Base-by-base conservation (phyloP, 2,329 filamentous ascomycete species). In the Chlorencoelia australis region DNA sequence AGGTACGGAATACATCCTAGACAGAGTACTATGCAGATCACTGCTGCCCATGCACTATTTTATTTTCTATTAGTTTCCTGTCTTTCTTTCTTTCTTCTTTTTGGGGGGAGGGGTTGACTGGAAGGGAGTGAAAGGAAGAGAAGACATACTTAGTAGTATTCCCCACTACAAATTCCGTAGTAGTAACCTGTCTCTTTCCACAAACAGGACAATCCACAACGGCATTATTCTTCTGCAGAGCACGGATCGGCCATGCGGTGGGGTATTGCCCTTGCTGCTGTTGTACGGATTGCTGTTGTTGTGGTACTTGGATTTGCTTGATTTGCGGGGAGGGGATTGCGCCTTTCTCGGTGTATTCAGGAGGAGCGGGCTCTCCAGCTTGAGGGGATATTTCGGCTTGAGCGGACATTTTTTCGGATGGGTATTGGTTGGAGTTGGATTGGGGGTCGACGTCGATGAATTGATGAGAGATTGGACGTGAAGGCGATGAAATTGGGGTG, bases 1-100 rank as follows among this genome's bases (percentile, higher is more conserved):
- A 62, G 16, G 37, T 65, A 65, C 1, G 62, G 62, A 21, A 65
- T 58, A 41, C 61, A 65, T 15, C 62, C 59, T 18, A 64, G 39
- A 40, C 56, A 59, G 41, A 42, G 27, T 26, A 41, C 40, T 24
- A 34, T 33, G 24, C 50, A 50, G 35, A n/a, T n/a, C n/a, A n/a
- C n/a, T n/a, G n/a, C n/a, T n/a, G n/a, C n/a, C n/a, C n/a, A n/a
- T n/a, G n/a, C 35, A 44, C 47, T 51, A 30, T 27, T 22, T 7
- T 11, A 20, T 25, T 10, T 10, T 25, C 10, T 25, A 25, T 25
- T 25, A 25, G 22, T 13, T 10, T 10, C 10, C 3, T 7, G 10
- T n/a, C 10, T 7, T 9, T 13, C 6, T 33, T 18, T 14, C 17
- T 19, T 18, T 10, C 10, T 13, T 10, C 14, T n/a, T 13, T 7